Evolutionary conservation across 257 asterid species (phyloP).

Genomic region (Fraxinus quadrangulata): DNA sequence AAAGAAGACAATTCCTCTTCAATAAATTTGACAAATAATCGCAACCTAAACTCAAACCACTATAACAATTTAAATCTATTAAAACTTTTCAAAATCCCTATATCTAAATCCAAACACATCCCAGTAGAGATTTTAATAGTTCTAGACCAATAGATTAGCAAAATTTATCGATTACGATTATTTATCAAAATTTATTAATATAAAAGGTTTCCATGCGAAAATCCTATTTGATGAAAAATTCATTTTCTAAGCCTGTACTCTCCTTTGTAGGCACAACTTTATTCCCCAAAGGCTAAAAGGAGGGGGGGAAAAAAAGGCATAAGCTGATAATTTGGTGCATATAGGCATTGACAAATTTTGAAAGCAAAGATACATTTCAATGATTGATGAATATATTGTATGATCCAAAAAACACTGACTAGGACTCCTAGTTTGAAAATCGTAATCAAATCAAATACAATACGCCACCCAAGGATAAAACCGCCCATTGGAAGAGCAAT

Average conservation of each 20-base stretch:
- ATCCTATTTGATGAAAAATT: neutral
- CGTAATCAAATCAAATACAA: constrained; percentile 6
- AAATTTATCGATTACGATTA: no score
- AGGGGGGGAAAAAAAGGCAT: no score
- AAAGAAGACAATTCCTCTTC: no score
- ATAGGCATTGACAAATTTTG: neutral
- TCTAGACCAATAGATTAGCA: no score
- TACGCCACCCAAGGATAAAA: constrained; percentile 5
- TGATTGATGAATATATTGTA: neutral
- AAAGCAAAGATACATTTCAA: neutral
- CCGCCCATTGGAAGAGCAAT: constrained; percentile 43
- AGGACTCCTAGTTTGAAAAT: constrained; percentile 8
- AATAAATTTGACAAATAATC: no score
- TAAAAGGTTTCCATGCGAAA: neutral
- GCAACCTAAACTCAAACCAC: no score
- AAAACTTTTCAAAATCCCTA: no score
- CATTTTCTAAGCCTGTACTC: neutral
- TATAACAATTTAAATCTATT: no score
- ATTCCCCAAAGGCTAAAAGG: neutral
- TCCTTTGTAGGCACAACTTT: neutral
- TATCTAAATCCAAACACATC: no score
- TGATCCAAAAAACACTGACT: neutral
- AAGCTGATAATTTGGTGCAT: neutral
- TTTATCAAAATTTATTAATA: no score
- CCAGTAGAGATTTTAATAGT: no score